Conservation (phyloP, 2,329 filamentous ascomycete genomes). For the Hypoxylon sp. region DNA sequence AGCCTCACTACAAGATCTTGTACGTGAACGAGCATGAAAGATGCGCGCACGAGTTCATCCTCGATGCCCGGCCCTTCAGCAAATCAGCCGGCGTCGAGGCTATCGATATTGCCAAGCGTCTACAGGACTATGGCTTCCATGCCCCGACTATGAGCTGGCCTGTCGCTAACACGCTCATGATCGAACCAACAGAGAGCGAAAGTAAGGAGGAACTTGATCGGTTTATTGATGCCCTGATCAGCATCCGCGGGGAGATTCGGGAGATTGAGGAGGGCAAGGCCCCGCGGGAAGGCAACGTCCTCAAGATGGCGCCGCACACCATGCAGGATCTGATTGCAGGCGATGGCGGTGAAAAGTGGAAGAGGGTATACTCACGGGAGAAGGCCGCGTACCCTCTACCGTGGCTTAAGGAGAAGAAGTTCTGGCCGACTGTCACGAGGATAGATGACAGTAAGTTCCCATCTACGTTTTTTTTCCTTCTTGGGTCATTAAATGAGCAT, state of each 20-base stretch:
- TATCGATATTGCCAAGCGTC: conserved; percentile 94
- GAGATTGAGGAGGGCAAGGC: conserved; percentile 85
- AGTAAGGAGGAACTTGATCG: conserved; percentile 92
- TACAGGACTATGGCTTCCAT: conserved; percentile 98
- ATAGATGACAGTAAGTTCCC: conserved; percentile 86
- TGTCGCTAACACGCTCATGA: conserved; percentile 95
- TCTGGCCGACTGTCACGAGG: conserved; percentile 91
- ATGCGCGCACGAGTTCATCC: conserved; percentile 97
- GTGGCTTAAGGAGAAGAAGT: conserved; percentile 94
- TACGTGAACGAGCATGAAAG: conserved; percentile 91
- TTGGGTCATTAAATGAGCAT: not conserved
- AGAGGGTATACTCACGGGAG: conserved; percentile 84
- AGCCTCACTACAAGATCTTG: conserved; percentile 89
- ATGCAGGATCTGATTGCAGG: conserved; percentile 82
- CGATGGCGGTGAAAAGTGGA: conserved; percentile 75
- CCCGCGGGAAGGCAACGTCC: conserved; percentile 82
- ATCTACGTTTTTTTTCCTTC: not conserved
- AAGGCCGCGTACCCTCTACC: conserved; percentile 88
- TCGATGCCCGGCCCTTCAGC: conserved; percentile 89
- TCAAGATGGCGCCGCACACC: conserved; percentile 91
- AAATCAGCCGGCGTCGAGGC: conserved; percentile 87
- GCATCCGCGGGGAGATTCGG: conserved; percentile 87
- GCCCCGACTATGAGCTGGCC: conserved; percentile 98
- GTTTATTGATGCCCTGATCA: conserved; percentile 90
- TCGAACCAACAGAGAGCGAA: conserved; percentile 96